Conservation (phyloP, 768 basidiomycete species). For the Termitomyces sp. region DNA sequence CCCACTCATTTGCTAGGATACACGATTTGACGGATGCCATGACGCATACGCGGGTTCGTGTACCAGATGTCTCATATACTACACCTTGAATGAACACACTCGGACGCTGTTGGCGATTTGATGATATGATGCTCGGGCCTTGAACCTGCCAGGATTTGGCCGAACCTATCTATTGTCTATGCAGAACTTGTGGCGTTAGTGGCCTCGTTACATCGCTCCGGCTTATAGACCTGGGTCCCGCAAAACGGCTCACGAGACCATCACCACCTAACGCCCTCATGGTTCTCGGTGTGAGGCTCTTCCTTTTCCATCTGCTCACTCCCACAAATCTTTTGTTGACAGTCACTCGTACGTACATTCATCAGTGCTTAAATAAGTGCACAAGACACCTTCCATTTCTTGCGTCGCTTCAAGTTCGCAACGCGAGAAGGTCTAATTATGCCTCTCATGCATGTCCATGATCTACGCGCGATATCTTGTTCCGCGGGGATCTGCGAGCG, state of each 20-base stretch:
- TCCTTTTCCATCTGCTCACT: background rate
- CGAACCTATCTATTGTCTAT: background rate
- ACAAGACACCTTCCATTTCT: background rate
- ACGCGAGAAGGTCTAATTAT: no score
- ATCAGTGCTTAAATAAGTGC: no score
- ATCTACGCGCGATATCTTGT: background rate
- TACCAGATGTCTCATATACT: background rate
- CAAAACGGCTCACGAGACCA: background rate
- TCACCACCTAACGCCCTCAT: background rate
- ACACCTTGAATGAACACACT: background rate
- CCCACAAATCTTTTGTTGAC: background rate
- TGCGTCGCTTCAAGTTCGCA: no score
- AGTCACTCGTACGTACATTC: background rate
- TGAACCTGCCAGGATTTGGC: background rate
- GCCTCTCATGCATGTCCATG: background rate
- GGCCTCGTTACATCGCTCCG: background rate
- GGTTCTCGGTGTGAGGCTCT: background rate
- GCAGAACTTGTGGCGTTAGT: background rate
- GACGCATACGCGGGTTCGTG: background rate
- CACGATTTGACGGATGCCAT: background rate
- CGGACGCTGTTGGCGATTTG: background rate
- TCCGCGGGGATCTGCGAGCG: background rate
- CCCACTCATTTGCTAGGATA: background rate
- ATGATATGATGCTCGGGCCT: background rate
- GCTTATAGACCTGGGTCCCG: background rate